Base-by-base conservation (phyloP, 164 flowering plant species). In the Platanus orientalis region DNA sequence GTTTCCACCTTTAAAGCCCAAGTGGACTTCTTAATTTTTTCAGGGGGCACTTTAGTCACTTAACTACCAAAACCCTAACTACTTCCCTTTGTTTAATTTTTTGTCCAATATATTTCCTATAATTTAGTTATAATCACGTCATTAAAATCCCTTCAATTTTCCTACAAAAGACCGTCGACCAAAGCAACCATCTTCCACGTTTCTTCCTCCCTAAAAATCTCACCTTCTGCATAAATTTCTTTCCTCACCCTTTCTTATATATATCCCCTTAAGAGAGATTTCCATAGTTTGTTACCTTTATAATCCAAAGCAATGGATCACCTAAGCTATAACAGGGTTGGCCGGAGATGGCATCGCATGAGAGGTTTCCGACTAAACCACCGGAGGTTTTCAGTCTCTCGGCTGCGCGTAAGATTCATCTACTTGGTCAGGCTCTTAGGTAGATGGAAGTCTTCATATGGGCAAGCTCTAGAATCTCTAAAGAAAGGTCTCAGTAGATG, bases 281-380 rank as follows among this genome's bases (percentile, higher is more conserved):
- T 10, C 39, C 5, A 34, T 34, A 34, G 10, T 34, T 10, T 10
- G 10, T 34, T 34, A 0, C 39, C 39, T 5, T 34, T 34, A 34
- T 10, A 10, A 34, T 34, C 39, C n/a, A 21, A 6, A 45, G 20
- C 7, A 32, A 69, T 70, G 69, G 60, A 39, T 40, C 60, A 45
- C 10, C 14, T 49, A 48, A 52, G 51, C n/a, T 57, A 68, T 50
- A 25, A 24, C 50, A 42, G 64, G 59, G 56, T 57, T 24, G 48
- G 34, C 20, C n/a, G 47, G 23, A 20, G 66, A 56, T 50, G 62
- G 67, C 60, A 52, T 5, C 48, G 23, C 29, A 21, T 3, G 26
- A 52, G 68, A 69, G 84, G 81, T 19, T 71, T 82, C 54, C 58
- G 75, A 52, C 32, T 80, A 12, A 77, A 69, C 64, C 57, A 71